A percentile compares a stretch with the other conserved stretches of the same genome.
Evolutionary conservation across 2,329 filamentous ascomycete species (phyloP).

Genomic region (Penicillium expansum): DNA sequence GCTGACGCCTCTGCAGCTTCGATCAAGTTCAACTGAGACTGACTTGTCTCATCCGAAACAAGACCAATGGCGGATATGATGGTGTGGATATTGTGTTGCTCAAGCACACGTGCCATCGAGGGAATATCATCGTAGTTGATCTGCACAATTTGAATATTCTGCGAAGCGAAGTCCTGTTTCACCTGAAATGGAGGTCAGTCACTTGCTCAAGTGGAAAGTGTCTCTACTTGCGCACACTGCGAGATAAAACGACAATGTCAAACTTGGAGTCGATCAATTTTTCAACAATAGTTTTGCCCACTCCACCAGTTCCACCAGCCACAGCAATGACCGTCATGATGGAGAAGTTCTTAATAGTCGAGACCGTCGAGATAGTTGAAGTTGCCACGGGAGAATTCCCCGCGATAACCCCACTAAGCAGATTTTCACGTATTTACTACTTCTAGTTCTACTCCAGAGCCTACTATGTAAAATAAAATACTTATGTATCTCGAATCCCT

Average conservation of each 20-base stretch:
- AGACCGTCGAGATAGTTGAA: not conserved
- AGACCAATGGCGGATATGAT: constrained; percentile 46
- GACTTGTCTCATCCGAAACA: constrained; percentile 26
- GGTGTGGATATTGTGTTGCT: constrained; percentile 44
- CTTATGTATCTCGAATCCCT: not conserved
- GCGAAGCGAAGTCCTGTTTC: constrained; percentile 5
- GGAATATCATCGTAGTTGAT: constrained; percentile 37
- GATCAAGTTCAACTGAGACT: constrained; percentile 46
- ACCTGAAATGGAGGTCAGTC: not conserved
- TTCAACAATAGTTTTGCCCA: constrained; percentile 50
- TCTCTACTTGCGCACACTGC: constrained; percentile 34
- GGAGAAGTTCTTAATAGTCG: not conserved
- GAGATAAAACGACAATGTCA: constrained; percentile 43
- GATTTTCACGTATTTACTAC: not conserved
- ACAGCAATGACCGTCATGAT: constrained; percentile 46
- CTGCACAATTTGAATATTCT: constrained; percentile 18
- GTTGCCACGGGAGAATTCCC: not conserved
- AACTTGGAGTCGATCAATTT: constrained; percentile 37
- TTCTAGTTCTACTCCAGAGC: not conserved
- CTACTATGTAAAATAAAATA: not conserved
- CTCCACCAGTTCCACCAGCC: constrained; percentile 48
- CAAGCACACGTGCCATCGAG: constrained; percentile 27
- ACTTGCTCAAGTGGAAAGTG: not conserved
- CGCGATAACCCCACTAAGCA: constrained; percentile 2
- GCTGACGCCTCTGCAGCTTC: constrained; percentile 42